These are phyloP conservation scores for Sporothrix luriei DNA, from an alignment of 2,329 filamentous ascomycete genomes.

Conservation along the genomic window DNA sequence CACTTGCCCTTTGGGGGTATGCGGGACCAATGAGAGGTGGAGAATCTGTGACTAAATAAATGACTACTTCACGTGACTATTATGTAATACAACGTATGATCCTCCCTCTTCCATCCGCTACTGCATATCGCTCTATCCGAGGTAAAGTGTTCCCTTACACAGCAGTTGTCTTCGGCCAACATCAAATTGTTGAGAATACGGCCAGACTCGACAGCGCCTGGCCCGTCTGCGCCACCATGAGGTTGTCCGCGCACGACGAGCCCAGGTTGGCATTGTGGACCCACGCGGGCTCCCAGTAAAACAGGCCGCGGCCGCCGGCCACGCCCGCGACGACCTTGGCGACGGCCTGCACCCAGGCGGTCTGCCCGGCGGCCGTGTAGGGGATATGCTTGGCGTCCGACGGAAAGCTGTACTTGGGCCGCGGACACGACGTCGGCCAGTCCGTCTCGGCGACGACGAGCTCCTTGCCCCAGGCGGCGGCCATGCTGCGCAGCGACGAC, in stretches of 20 bases:
- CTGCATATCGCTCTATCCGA: constrained; percentile 5
- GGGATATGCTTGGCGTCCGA: constrained; percentile 61
- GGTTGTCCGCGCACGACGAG: constrained; percentile 35
- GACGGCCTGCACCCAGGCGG: constrained; percentile 61
- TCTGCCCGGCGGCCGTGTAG: constrained; percentile 65
- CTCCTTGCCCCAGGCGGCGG: constrained; percentile 63
- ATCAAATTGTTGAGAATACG: constrained; percentile 25
- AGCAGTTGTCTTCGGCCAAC: too few relatives aligned
- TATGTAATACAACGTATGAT: not conserved
- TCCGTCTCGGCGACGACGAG: constrained; percentile 71
- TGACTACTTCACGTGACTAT: not conserved
- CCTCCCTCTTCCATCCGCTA: too few relatives aligned
- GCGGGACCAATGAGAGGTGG: constrained; percentile 10
- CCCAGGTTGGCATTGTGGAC: constrained; percentile 34
- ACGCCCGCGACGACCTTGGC: constrained; percentile 58
- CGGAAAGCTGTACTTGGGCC: constrained; percentile 59
- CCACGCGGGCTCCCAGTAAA: constrained; percentile 65
- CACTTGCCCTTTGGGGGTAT: constrained; percentile 25
- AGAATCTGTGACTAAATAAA: not conserved
- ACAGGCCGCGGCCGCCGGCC: constrained; percentile 60
- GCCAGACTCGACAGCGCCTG: constrained; percentile 34
- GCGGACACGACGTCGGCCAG: constrained; percentile 68
- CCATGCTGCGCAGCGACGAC: constrained; percentile 60
- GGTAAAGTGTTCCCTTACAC: too few relatives aligned
- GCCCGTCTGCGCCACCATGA: constrained; percentile 33